A percentile compares a stretch with the other conserved stretches of the same genome.
Evolutionary conservation across 345 rosid genomes (phyloP).

Genomic region (Pugionium cornutum): DNA sequence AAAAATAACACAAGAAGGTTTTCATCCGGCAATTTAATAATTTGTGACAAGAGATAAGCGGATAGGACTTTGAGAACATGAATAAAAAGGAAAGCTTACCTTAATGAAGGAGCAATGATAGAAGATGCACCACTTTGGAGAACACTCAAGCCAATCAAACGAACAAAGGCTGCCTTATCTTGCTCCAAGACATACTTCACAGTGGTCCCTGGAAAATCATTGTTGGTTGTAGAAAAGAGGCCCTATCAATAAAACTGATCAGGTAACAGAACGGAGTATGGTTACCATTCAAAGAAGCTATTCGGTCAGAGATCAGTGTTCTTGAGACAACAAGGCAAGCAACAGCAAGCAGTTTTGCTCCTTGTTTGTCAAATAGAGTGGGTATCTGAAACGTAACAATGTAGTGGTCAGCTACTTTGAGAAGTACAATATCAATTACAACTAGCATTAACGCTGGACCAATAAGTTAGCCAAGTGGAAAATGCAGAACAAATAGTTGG

Average conservation of each 20-base stretch:
- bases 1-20: neutral
- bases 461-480: conserved; percentile 17
- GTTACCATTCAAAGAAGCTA: conserved; percentile 91
- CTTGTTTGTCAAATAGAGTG: conserved; percentile 86
- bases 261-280: neutral
- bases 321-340: conserved; percentile 86
- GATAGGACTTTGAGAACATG: neutral
- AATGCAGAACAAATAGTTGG: neutral
- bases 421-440: conserved; percentile 2
- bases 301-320: conserved; percentile 94
- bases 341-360: conserved; percentile 79
- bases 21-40: neutral
- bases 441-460: neutral
- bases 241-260: too few relatives aligned
- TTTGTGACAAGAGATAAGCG: too few relatives aligned
- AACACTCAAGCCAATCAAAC: conserved; percentile 82
- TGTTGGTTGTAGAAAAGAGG: conserved; percentile 5
- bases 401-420: conserved; percentile 21
- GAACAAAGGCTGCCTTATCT: conserved; percentile 78
- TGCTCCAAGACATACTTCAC: conserved; percentile 96
- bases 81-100: conserved; percentile 46
- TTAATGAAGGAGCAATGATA: conserved; percentile 88
- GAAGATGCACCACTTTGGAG: conserved; percentile 97
- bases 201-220: conserved; percentile 71
- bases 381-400: conserved; percentile 67